Evolutionary conservation across 331 rosid genomes (phyloP).

Genomic region (Telfairia occidentalis): DNA sequence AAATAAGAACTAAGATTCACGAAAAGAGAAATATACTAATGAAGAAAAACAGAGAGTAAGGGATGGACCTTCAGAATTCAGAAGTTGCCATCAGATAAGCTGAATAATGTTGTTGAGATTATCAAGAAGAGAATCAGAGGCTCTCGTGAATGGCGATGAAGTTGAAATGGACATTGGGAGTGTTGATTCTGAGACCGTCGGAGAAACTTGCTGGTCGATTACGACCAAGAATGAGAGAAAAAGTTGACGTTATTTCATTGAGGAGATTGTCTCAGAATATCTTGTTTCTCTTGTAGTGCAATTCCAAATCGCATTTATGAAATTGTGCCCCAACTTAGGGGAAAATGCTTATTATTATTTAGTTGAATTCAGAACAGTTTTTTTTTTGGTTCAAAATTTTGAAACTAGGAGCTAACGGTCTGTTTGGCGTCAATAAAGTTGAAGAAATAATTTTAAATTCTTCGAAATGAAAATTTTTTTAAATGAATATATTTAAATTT

Average conservation of each 20-base stretch:
- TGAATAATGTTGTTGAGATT: conserved; percentile 24
- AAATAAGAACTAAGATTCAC: conserved; percentile 18
- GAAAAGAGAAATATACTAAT: conserved; percentile 24
- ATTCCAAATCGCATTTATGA: no score
- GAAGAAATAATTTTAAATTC: no score
- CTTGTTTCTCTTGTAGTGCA: neutral
- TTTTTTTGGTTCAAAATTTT: no score
- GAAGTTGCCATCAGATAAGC: conserved; percentile 34
- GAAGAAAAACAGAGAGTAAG: conserved; percentile 34
- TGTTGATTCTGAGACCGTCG: conserved; percentile 32
- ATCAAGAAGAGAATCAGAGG: conserved; percentile 27
- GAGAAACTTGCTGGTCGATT: conserved; percentile 33
- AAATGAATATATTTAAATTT: no score
- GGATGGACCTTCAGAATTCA: conserved; percentile 20
- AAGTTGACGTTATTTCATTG: neutral
- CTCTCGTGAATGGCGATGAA: conserved; percentile 33
- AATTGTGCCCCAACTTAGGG: no score
- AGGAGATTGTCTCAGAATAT: conserved; percentile 7
- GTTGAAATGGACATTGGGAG: conserved; percentile 30
- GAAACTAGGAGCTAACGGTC: no score
- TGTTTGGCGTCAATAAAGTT: no score
- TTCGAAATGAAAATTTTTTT: no score
- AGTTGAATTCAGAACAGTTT: no score
- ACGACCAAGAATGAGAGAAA: conserved; percentile 20
- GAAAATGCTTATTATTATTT: no score